phyloP scores from a whole-genome alignment of 2,329 filamentous ascomycete species.

The Hypoxylon sp. region DNA sequence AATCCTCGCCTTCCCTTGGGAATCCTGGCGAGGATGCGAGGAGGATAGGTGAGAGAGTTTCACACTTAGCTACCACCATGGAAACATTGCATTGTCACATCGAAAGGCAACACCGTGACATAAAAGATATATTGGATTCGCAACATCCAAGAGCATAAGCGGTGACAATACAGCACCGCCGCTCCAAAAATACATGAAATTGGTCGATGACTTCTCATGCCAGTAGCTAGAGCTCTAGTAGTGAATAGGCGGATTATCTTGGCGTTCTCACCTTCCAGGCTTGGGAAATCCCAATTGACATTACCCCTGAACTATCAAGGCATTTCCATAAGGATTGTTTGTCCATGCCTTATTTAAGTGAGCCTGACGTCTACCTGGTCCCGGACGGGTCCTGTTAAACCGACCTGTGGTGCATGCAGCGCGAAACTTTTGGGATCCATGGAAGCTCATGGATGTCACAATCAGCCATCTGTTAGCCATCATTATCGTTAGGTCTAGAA shows the following conservation, averaged over 20 bases:
- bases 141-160: not conserved
- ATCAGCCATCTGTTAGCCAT: not conserved
- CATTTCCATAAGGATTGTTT: not conserved
- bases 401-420: too few relatives aligned
- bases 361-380: not conserved
- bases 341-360: not conserved
- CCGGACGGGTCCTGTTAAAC: too few relatives aligned
- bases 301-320: not conserved
- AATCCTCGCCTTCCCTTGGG: not conserved
- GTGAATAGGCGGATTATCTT: not conserved
- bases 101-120: not conserved
- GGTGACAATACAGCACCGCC: not conserved
- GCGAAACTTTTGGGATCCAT: too few relatives aligned
- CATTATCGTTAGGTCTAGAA: not conserved
- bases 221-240: not conserved
- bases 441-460: not conserved
- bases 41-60: not conserved
- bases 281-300: not conserved
- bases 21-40: not conserved
- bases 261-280: not conserved
- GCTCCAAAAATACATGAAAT: not conserved
- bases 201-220: not conserved
- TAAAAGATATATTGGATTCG: not conserved
- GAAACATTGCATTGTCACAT: not conserved
- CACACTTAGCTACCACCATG: not conserved